phyloP scores from a whole-genome alignment of 305 asterid genomes.

The Fraxinus floribunda region DNA sequence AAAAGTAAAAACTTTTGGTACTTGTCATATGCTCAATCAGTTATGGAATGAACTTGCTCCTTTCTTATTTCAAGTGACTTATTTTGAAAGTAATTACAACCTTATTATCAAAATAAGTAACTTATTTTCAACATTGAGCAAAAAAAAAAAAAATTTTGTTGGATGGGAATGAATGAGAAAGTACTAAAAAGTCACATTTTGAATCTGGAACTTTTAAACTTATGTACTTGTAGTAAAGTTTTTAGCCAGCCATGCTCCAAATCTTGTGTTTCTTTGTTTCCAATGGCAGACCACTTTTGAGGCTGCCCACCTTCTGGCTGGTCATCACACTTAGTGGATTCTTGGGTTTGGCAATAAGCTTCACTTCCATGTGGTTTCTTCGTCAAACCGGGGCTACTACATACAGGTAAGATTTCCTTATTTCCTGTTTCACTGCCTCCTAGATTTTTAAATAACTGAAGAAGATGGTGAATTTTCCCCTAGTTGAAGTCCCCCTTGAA shows the following conservation, averaged over 20 bases:
- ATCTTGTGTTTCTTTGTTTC: conserved; percentile 12
- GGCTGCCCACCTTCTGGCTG: conserved; percentile 69
- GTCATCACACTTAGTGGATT: conserved; percentile 80
- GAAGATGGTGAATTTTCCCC: neutral
- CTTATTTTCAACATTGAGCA: neutral
- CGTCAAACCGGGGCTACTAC: conserved; percentile 97
- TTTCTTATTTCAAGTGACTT: neutral
- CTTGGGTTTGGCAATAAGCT: conserved; percentile 88
- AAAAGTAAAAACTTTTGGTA: neutral
- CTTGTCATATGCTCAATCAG: neutral
- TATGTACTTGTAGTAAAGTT: neutral
- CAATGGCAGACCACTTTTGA: conserved; percentile 68
- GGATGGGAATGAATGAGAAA: neutral
- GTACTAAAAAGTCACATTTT: neutral
- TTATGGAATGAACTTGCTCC: neutral
- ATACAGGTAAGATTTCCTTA: conserved; percentile 53
- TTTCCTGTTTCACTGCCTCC: conserved; percentile 13
- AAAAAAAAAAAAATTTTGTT: neutral
- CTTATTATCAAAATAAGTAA: neutral
- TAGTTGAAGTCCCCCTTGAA: neutral
- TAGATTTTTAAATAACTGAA: neutral
- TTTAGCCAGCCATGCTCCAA: neutral
- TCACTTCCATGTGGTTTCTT: conserved; percentile 97
- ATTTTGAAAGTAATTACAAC: neutral
- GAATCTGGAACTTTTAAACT: neutral